A percentile compares a stretch with the other conserved stretches of the same genome.
Evolutionary conservation across 352 stramenopile species (phyloP).

Genomic region (Phytophthora syringae): DNA sequence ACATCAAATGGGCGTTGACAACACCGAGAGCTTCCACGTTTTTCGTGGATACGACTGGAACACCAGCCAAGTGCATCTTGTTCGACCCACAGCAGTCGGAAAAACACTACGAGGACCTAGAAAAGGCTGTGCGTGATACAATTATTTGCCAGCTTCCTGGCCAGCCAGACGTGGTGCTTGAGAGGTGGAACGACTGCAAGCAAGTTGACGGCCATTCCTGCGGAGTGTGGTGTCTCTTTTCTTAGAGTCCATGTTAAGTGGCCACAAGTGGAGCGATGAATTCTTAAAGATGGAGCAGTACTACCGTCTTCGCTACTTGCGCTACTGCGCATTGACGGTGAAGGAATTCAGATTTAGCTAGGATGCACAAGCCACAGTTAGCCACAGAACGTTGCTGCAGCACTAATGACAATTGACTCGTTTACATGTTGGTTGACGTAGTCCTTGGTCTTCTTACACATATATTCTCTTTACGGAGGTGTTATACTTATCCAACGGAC

Average conservation of each 20-base stretch:
- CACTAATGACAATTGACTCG: too few species aligned
- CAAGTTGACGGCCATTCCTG: neutral
- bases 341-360: neutral
- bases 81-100: neutral
- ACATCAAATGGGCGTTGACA: neutral
- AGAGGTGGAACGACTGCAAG: neutral
- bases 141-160: neutral
- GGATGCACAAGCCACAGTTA: too few species aligned
- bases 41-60: too few species aligned
- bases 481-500: too few species aligned
- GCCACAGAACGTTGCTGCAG: too few species aligned
- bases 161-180: neutral
- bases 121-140: neutral
- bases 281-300: neutral
- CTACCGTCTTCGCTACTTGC: neutral
- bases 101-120: neutral
- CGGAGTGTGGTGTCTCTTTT: neutral
- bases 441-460: too few species aligned
- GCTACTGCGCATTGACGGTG: neutral
- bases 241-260: neutral
- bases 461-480: too few species aligned
- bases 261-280: neutral
- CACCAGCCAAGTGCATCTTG: too few species aligned
- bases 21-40: neutral
- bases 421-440: too few species aligned